Evolutionary conservation across 805 yeast genomes (phyloP).

Genomic region (Candida xyloterini): DNA sequence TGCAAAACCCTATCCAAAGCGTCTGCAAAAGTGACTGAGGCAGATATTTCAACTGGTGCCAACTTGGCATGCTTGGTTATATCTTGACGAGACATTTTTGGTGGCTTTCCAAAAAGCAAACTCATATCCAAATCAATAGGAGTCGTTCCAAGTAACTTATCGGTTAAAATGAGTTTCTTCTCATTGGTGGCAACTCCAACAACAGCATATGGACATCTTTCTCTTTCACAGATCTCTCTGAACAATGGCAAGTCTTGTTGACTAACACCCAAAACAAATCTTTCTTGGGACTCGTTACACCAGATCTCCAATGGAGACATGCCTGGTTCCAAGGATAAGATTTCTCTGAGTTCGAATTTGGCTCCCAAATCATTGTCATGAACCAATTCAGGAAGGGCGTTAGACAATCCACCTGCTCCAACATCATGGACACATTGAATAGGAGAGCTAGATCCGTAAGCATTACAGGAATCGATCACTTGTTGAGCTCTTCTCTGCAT

Average conservation of each 20-base stretch:
- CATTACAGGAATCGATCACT: conserved; percentile 91
- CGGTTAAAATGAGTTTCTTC: conserved; percentile 77
- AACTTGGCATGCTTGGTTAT: conserved; percentile 57
- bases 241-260: conserved; percentile 71
- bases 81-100: conserved; percentile 84
- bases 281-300: conserved; percentile 99
- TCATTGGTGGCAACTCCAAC: conserved; percentile 93
- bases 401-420: conserved; percentile 98
- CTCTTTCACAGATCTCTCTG: conserved; percentile 82
- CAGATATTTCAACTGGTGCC: conserved; percentile 31
- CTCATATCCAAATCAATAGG: conserved; percentile 97
- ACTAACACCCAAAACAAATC: conserved; percentile 91
- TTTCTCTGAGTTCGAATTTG: conserved; percentile 82
- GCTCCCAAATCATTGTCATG: conserved; percentile 98
- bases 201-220: conserved; percentile 93
- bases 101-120: conserved; percentile 93
- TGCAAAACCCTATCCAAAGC: conserved; percentile 80
- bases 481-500: conserved; percentile 99
- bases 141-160: conserved; percentile 68
- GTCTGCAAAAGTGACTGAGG: conserved; percentile 45
- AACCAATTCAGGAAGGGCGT: conserved; percentile 95
- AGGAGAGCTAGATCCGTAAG: conserved; percentile 71
- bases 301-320: conserved; percentile 99
- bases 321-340: conserved; percentile 89
- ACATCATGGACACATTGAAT: conserved; percentile 97